Evolutionary conservation across 352 stramenopile genomes (phyloP).

Genomic region (Pythium graminicola): DNA sequence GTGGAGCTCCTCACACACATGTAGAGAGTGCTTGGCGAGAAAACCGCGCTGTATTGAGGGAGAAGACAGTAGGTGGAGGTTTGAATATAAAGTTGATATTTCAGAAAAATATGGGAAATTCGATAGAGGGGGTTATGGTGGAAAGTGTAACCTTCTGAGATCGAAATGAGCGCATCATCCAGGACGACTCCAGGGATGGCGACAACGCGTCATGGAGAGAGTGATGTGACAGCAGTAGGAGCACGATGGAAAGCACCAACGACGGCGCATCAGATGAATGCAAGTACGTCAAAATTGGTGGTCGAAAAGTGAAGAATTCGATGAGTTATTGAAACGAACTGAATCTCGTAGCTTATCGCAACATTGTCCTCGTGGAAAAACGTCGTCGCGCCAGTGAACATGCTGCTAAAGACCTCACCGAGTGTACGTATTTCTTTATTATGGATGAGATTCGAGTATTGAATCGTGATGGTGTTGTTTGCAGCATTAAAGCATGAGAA

Average conservation of each 20-base stretch:
- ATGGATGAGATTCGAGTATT: background rate
- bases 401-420: slow-evolving; percentile 38
- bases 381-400: slow-evolving; percentile 43
- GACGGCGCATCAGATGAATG: slow-evolving; percentile 12
- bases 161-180: background rate
- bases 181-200: background rate
- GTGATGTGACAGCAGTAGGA: background rate
- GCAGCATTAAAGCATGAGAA: slow-evolving; percentile 52
- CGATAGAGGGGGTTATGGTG: too few relatives aligned
- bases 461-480: background rate
- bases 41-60: slow-evolving; percentile 3
- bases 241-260: slow-evolving; percentile 10
- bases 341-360: slow-evolving; percentile 14
- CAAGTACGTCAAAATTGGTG: slow-evolving; percentile 18
- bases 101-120: too few relatives aligned
- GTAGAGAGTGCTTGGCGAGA: background rate
- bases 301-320: background rate
- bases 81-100: too few relatives aligned
- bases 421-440: slow-evolving; percentile 20
- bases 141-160: background rate
- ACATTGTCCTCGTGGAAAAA: slow-evolving; percentile 48
- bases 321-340: background rate
- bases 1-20: background rate
- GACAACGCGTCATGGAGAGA: background rate
- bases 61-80: background rate